Evolutionary conservation across 2,329 filamentous ascomycete genomes (phyloP), one percentile per base, ranked within the genome.

Genomic region (Camillea tinctor): DNA sequence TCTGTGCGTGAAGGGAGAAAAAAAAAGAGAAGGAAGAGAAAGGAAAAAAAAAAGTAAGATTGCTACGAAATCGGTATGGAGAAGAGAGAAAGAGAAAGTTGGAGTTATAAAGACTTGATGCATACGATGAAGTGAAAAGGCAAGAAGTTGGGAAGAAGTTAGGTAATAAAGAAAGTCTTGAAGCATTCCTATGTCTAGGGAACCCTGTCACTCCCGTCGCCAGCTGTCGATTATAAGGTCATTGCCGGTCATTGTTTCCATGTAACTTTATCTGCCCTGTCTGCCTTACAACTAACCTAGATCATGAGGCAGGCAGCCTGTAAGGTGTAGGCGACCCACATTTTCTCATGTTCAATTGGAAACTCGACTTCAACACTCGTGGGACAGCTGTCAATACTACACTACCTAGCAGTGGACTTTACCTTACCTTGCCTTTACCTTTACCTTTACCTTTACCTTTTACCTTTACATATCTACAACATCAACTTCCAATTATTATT

Each of bases 391-490:
- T 44, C 36, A 44, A n/a, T 15, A 58, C 55, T 36, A 54, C 52
- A 22, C 26, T 30, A 30, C 26, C 26, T 30, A 30, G 26, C 24
- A 26, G 9, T 26, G 24, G n/a, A 26, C 9, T 4, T 26, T 26
- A 30, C 26, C 26, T 30, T 30, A 30, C 26, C 26, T 30, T 30
- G 15, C 24, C 48, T 58, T 21, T 44, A 53, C 19, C 36, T 54
- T n/a, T 20, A 50, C 19, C 7, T 55, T 26, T n/a, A 26, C 51
- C n/a, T n/a, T n/a, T n/a, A 15, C 20, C n/a, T 26, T n/a, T 22
- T 19, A 24, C 51, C 9, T 22, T 11, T 21, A 8, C 23, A 26
- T 50, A 36, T 15, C 48, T 57, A 30, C 64, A 67, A 63, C 36
- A 44, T 15, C 36, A 44, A 44, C 13, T 15, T 11, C 36, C 36